Percentiles rank a stretch among this genome's conserved stretches.
phyloP scores from a whole-genome alignment of 1,139 yeast genomes.

The Geotrichum australiense region DNA sequence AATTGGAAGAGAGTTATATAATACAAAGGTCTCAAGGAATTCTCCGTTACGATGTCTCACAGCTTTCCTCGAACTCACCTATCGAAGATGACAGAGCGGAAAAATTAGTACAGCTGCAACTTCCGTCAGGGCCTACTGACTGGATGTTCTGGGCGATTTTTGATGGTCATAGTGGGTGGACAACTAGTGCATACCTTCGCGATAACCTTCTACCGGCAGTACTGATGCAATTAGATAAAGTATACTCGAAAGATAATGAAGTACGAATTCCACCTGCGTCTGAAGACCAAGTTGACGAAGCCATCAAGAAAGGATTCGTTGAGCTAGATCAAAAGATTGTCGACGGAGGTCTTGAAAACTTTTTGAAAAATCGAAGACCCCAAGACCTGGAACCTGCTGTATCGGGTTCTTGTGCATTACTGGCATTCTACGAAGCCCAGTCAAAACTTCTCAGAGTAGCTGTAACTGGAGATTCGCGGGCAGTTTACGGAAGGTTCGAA shows the following conservation, averaged over 20 bases:
- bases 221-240: slow-evolving; percentile 66
- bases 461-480: slow-evolving; percentile 94
- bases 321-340: slow-evolving; percentile 85
- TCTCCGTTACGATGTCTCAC: slow-evolving; percentile 82
- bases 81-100: slow-evolving; percentile 93
- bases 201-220: slow-evolving; percentile 72
- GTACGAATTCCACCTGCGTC: slow-evolving; percentile 53
- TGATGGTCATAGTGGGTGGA: slow-evolving; percentile 98
- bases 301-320: slow-evolving; percentile 73
- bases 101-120: slow-evolving; percentile 62
- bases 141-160: slow-evolving; percentile 95
- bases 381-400: slow-evolving; percentile 86
- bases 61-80: slow-evolving; percentile 85
- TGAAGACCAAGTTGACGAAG: slow-evolving; percentile 60
- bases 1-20: slow-evolving; percentile 68
- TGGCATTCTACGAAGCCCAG: slow-evolving; percentile 78
- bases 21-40: slow-evolving; percentile 90
- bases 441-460: slow-evolving; percentile 75
- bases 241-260: slow-evolving; percentile 41
- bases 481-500: slow-evolving; percentile 65
- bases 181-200: slow-evolving; percentile 76
- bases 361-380: slow-evolving; percentile 52
- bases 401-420: slow-evolving; percentile 88
- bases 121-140: slow-evolving; percentile 36
- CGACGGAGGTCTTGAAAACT: slow-evolving; percentile 59